Conservation (phyloP, 2,329 filamentous ascomycete species). For the Paecilomyces sp. region DNA sequence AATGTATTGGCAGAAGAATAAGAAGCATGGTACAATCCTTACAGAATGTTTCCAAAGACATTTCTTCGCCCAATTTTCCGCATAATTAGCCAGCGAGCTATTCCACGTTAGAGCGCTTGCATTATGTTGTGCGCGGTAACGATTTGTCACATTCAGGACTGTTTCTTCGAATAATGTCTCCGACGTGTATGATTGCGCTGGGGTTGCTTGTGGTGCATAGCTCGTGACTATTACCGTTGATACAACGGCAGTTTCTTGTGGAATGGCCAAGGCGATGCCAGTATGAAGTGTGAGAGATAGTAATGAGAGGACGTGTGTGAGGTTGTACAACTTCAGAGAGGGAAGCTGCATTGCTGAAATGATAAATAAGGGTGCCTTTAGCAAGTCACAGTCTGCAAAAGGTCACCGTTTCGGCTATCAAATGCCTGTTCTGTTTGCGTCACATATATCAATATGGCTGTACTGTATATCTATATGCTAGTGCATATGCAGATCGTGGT, state of each 20-base stretch:
- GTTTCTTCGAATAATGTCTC: constrained; percentile 38
- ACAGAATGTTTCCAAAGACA: constrained; percentile 40
- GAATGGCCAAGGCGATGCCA: not conserved
- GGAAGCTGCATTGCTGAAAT: not conserved
- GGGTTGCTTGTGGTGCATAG: not conserved
- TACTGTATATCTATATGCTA: not conserved
- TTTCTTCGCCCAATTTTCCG: constrained; percentile 41
- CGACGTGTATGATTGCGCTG: constrained; percentile 37
- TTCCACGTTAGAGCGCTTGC: constrained; percentile 59
- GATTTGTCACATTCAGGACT: constrained; percentile 61
- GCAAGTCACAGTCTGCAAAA: not conserved
- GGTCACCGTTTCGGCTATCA: not conserved
- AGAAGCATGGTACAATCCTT: constrained; percentile 1
- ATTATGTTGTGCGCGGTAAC: constrained; percentile 57
- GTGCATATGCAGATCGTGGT: not conserved
- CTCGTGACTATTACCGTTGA: constrained; percentile 3
- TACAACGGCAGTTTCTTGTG: not conserved
- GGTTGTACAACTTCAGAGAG: not conserved
- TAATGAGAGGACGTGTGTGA: not conserved
- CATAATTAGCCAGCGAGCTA: constrained; percentile 51
- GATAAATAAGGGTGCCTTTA: not conserved
- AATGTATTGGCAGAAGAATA: not conserved
- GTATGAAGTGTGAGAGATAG: not conserved
- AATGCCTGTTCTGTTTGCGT: not conserved
- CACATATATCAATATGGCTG: not conserved